A percentile compares a stretch with the other conserved stretches of the same genome.
These are phyloP conservation scores for Fistulinella prunicolor DNA, from an alignment of 768 basidiomycete species.

Conservation along the genomic window DNA sequence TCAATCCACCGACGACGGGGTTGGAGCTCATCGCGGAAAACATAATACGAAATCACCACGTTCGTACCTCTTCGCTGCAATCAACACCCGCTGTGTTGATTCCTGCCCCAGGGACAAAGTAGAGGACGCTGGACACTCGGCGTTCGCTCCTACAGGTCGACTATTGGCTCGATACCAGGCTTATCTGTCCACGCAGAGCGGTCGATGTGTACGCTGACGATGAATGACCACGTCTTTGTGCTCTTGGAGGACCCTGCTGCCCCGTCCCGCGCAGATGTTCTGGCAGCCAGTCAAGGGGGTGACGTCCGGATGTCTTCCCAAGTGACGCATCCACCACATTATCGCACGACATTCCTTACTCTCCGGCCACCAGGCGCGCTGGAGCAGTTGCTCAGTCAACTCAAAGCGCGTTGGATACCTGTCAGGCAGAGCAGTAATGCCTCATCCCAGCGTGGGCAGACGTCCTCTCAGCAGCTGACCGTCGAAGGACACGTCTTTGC, in stretches of 20 bases:
- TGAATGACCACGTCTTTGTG: constrained; percentile 80
- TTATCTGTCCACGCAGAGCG: constrained; percentile 55
- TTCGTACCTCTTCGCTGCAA: constrained; percentile 24
- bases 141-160: constrained; percentile 72
- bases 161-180: constrained; percentile 54
- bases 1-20: constrained; percentile 74
- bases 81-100: constrained; percentile 16
- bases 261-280: constrained; percentile 61
- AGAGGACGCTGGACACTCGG: constrained; percentile 68
- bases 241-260: constrained; percentile 73
- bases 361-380: constrained; percentile 69
- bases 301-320: constrained; percentile 16
- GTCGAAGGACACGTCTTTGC: constrained; percentile 74
- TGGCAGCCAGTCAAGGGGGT: constrained; percentile 26
- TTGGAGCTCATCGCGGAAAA: constrained; percentile 68
- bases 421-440: constrained; percentile 50
- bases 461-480: constrained; percentile 58
- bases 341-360: constrained; percentile 74
- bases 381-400: constrained; percentile 70
- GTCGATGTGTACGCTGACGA: constrained; percentile 71
- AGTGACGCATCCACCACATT: constrained; percentile 47
- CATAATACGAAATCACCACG: constrained; percentile 69
- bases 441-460: constrained; percentile 44
- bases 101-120: constrained; percentile 47
- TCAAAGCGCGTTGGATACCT: constrained; percentile 73